These are phyloP conservation scores for Parietaria judaica DNA, from an alignment of 306 rosid species.

Conservation along the genomic window DNA sequence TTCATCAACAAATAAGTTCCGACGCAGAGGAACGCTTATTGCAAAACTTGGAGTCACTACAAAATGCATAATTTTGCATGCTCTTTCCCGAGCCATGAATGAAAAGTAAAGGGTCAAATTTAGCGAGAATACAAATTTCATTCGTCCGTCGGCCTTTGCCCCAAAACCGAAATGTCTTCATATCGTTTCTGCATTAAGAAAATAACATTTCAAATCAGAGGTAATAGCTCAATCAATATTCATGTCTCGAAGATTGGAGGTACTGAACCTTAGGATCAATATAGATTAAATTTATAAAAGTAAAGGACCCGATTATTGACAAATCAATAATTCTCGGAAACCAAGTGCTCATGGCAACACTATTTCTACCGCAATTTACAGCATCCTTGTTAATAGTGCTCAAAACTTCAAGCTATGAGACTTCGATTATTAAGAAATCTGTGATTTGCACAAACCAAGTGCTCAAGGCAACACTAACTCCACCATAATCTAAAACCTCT, in stretches of 20 bases:
- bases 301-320: not conserved
- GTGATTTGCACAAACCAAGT: not conserved
- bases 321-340: not conserved
- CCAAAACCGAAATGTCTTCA: slow-evolving; percentile 50
- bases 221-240: slow-evolving; percentile 2
- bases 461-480: too few relatives aligned
- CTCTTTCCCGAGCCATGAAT: slow-evolving; percentile 25
- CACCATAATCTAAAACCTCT: too few relatives aligned
- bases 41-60: slow-evolving; percentile 43
- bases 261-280: not conserved
- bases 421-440: not conserved
- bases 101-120: not conserved
- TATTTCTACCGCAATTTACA: too few relatives aligned
- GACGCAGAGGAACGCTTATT: slow-evolving; percentile 33
- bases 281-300: not conserved
- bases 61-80: slow-evolving; percentile 27
- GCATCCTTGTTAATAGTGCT: not conserved
- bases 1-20: slow-evolving; percentile 16
- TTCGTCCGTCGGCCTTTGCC: slow-evolving; percentile 50
- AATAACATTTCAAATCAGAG: not conserved
- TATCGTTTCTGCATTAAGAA: slow-evolving; percentile 44
- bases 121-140: slow-evolving; percentile 14
- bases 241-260: not conserved
- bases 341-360: too few relatives aligned
- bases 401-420: too few relatives aligned